phyloP scores from a whole-genome alignment of 192 early-diverging fungal genomes.

The Rhizoclosmatium sp. region DNA sequence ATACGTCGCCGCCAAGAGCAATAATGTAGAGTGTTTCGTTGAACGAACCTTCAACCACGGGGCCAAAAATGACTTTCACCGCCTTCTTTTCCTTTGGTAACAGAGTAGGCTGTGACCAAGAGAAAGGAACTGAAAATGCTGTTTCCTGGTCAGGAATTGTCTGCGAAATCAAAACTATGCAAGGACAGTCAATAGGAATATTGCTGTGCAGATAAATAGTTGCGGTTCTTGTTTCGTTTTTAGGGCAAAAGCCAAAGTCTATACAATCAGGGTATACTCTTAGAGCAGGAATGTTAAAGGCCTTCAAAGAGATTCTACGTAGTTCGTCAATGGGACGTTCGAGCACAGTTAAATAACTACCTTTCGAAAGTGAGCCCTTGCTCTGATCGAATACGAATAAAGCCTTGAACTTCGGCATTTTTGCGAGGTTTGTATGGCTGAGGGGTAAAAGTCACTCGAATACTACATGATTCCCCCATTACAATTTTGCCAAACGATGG shows the following conservation, averaged over 20 bases:
- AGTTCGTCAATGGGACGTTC: not conserved
- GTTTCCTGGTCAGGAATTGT: not conserved
- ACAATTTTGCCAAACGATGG: conserved; percentile 53
- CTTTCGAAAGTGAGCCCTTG: conserved; percentile 60
- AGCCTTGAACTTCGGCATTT: conserved; percentile 52
- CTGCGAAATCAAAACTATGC: conserved; percentile 43
- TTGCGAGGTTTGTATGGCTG: conserved; percentile 42
- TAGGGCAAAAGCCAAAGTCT: conserved; percentile 57
- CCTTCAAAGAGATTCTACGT: conserved; percentile 53
- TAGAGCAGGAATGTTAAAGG: conserved; percentile 55
- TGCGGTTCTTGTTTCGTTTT: conserved; percentile 45
- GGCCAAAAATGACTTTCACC: conserved; percentile 51
- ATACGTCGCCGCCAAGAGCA: conserved; percentile 52
- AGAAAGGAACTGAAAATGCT: conserved; percentile 41
- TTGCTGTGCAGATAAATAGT: conserved; percentile 48
- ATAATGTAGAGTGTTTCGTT: conserved; percentile 48
- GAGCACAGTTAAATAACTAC: conserved; percentile 34
- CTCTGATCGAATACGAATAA: conserved; percentile 45
- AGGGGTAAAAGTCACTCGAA: conserved; percentile 47
- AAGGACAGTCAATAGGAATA: conserved; percentile 52
- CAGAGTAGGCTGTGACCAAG: conserved; percentile 49
- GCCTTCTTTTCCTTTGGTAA: conserved; percentile 52
- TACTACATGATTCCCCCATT: conserved; percentile 43
- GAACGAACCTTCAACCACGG: conserved; percentile 32
- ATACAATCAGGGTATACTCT: conserved; percentile 47